Conservation (phyloP, 768 basidiomycete species). For the Boletus rufocinnamomeus region DNA sequence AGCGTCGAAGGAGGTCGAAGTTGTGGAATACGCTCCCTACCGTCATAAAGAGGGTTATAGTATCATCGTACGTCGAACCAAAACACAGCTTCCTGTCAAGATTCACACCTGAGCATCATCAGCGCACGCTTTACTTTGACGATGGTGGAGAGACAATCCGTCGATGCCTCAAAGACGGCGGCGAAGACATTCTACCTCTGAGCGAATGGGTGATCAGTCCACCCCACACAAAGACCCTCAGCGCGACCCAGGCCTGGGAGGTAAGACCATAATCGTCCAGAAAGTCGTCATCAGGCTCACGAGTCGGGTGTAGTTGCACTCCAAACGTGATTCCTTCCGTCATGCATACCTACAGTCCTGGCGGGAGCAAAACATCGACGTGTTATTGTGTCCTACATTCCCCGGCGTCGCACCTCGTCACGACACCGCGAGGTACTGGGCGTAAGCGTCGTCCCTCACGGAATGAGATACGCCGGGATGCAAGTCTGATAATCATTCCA, state of each 20-base stretch:
- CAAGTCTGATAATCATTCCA: conserved; percentile 3
- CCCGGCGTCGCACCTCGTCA: conserved; percentile 41
- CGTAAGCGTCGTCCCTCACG: not conserved
- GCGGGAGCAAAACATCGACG: conserved; percentile 42
- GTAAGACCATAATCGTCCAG: conserved; percentile 14
- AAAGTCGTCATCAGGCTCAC: not conserved
- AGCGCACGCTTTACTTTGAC: conserved; percentile 41
- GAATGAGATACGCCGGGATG: not conserved
- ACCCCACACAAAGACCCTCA: conserved; percentile 28
- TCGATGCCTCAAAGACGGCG: conserved; percentile 23
- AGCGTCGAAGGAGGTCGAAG: conserved; percentile 35
- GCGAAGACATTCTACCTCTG: conserved; percentile 39
- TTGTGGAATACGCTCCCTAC: conserved; percentile 40
- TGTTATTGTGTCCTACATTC: conserved; percentile 40
- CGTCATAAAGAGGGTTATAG: conserved; percentile 37
- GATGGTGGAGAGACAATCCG: conserved; percentile 39
- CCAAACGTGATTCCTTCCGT: conserved; percentile 37
- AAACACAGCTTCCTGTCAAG: too few species aligned
- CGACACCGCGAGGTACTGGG: conserved; percentile 40
- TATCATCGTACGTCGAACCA: conserved; percentile 30
- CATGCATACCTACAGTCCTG: conserved; percentile 39
- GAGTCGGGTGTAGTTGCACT: conserved; percentile 24
- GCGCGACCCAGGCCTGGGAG: conserved; percentile 31
- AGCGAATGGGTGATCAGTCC: conserved; percentile 39
- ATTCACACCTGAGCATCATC: not conserved